These are phyloP conservation scores for Penicillium sp. DNA, from an alignment of 2,329 filamentous ascomycete genomes.

Conservation along the genomic window DNA sequence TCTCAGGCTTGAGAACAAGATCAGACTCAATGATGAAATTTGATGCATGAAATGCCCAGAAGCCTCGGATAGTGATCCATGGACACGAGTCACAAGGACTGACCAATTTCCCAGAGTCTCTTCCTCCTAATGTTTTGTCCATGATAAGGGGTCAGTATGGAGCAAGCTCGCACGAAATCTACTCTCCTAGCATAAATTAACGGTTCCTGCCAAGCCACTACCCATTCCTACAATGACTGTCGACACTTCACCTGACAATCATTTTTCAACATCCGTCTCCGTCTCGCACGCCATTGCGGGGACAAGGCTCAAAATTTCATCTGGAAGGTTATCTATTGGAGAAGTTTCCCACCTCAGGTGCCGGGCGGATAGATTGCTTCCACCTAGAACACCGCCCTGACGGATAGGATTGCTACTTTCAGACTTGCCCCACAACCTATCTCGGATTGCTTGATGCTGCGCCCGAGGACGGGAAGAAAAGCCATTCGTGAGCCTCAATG, in stretches of 20 bases:
- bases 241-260: background rate
- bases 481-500: background rate
- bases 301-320: background rate
- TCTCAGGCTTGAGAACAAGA: background rate
- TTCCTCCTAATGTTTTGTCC: no score
- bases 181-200: background rate
- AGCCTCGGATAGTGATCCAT: background rate
- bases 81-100: no score
- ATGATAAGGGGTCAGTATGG: background rate
- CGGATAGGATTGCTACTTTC: slow-evolving; percentile 7
- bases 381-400: background rate
- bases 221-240: background rate
- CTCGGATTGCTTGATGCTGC: background rate
- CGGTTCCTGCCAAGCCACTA: background rate
- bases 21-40: background rate
- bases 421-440: slow-evolving; percentile 10
- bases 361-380: background rate
- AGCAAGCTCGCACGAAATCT: background rate
- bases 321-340: slow-evolving; percentile 7
- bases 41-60: background rate
- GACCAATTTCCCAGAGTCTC: no score
- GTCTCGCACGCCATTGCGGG: slow-evolving; percentile 4
- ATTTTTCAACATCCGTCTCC: background rate
- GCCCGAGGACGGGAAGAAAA: background rate
- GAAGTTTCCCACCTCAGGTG: background rate